Evolutionary conservation across 179 eudicot species (phyloP).

Genomic region (Actinidia chinensis): DNA sequence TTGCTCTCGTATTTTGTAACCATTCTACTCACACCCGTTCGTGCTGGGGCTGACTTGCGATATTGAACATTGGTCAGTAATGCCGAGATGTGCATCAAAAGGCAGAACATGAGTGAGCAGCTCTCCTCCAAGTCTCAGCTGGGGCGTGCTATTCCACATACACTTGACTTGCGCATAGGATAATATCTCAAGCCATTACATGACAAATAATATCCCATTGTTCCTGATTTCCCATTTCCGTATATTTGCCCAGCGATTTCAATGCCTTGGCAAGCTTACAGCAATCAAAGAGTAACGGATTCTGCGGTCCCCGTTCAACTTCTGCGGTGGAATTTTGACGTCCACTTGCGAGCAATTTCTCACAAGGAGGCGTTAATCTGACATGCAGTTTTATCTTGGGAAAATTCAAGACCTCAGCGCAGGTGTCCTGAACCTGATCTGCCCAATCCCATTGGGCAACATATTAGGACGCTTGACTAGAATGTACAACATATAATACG

Average conservation of each 20-base stretch:
- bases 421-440: conserved; percentile 25
- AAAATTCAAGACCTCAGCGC: conserved; percentile 32
- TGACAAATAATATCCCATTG: conserved; percentile 33
- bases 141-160: conserved; percentile 27
- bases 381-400: conserved; percentile 1
- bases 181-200: conserved; percentile 39
- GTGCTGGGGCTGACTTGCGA: too few relatives aligned
- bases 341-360: conserved; percentile 21
- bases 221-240: too few relatives aligned
- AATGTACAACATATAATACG: conserved; percentile 37
- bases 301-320: conserved; percentile 46
- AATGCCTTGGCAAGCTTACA: conserved; percentile 34
- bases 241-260: neutral
- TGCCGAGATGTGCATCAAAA: too few relatives aligned
- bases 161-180: conserved; percentile 41
- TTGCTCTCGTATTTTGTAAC: too few relatives aligned
- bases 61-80: too few relatives aligned
- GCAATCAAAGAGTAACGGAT: conserved; percentile 38
- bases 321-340: conserved; percentile 26
- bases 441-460: conserved; percentile 31
- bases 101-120: conserved; percentile 45
- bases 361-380: conserved; percentile 9
- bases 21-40: too few relatives aligned
- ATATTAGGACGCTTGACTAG: conserved; percentile 25
- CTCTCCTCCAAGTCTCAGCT: conserved; percentile 41